Evolutionary conservation across 2,329 filamentous ascomycete species (phyloP).

Genomic region (Hypoxylon sp.): DNA sequence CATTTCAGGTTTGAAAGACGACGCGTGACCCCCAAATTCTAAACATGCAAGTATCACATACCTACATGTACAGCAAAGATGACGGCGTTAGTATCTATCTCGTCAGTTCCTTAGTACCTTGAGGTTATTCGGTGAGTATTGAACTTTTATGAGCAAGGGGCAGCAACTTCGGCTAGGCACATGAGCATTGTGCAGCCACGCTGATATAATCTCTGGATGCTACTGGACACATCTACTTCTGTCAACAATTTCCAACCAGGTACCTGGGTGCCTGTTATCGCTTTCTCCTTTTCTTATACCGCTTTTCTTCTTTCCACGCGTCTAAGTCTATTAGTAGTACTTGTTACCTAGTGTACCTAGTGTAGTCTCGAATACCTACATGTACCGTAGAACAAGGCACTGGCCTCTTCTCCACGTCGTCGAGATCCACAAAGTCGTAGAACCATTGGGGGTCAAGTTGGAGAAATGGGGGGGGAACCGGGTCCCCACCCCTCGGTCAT

Average conservation of each 20-base stretch:
- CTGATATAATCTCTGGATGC: neutral
- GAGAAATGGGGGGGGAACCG: slow-evolving; percentile 31
- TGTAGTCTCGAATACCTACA: neutral
- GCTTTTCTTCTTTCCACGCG: neutral
- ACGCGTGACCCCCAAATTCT: too few relatives aligned
- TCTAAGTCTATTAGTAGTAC: neutral
- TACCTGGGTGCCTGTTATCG: too few relatives aligned
- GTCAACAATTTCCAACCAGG: neutral
- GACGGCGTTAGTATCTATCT: too few relatives aligned
- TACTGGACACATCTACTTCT: neutral
- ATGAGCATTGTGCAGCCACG: neutral
- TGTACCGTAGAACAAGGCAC: neutral
- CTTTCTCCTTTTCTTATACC: slow-evolving; percentile 3
- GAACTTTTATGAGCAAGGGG: neutral
- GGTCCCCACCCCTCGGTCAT: slow-evolving; percentile 32
- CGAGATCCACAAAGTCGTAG: slow-evolving; percentile 18
- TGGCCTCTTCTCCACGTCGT: slow-evolving; percentile 26
- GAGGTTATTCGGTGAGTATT: neutral
- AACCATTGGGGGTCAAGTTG: slow-evolving; percentile 22
- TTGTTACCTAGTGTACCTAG: too few relatives aligned
- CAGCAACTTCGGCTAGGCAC: too few relatives aligned
- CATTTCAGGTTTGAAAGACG: too few relatives aligned
- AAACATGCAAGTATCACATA: too few relatives aligned
- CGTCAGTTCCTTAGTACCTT: neutral
- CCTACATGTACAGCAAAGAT: too few relatives aligned